Base-by-base conservation (phyloP, 306 rosid species). In the Citrullus mucosospermus region DNA sequence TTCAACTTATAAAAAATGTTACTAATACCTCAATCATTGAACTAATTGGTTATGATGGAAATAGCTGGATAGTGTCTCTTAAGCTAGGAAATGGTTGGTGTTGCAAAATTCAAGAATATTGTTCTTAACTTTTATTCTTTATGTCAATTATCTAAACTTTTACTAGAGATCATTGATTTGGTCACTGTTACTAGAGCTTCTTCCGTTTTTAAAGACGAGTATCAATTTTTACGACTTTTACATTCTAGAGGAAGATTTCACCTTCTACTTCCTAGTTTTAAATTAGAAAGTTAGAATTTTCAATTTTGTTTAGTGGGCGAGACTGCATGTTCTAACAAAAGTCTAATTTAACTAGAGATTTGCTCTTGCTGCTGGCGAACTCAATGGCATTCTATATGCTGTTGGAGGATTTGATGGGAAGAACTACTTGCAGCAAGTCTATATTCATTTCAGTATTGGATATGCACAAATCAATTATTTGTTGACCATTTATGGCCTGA, bases 341-440 rank as follows among this genome's bases (percentile, higher is more conserved):
- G 25, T 18, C 75, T n/a, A 39, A 68, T 18, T 68, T 68, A 68
- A 68, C 17, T 68, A 86, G 89, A 84, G 89, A 61, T 82, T 72
- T 75, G 78, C 82, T 58, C 61, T 82, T 59, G 86, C 84, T 51
- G 87, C 86, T 34, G 84, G 75, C 54, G 34, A 68, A 68, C 75
- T 68, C 12, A 81, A 79, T 71, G 86, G 86, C 13, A 55, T 34
- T 39, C 56, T 87, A 74, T 87, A 87, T 77, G 85, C 80, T 72
- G 85, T 76, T 22, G 90, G 90, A 70, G 90, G 88, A 70, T 85
- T 53, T 75, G 82, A 87, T 80, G 87, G 86, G 76, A 73, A 74
- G 57, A 51, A 68, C 51, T 85, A 79, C 79, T 32, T 85, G 62
- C 83, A 59, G 90, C 84, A 82, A 75, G 85, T 30, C 30, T 44